Evolutionary conservation across 2,329 filamentous ascomycete genomes (phyloP).

Genomic region (Beauveria rudraprayagi): DNA sequence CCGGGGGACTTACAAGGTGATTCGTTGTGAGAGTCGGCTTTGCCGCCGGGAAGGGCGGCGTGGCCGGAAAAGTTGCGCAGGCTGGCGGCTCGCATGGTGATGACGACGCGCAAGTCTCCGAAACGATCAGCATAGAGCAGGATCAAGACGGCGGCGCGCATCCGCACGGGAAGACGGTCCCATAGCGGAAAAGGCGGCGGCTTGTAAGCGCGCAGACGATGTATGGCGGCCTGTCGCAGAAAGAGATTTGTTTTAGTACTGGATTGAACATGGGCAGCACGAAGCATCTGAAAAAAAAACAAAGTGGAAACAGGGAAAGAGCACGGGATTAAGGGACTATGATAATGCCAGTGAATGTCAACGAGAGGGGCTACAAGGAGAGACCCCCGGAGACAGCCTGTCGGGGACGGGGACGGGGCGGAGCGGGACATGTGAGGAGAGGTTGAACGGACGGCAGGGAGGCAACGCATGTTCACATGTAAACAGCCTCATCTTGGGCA

Average conservation of each 20-base stretch:
- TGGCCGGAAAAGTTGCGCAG: constrained; percentile 70
- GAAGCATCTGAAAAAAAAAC: neutral
- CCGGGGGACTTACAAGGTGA: constrained; percentile 44
- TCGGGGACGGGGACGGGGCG: neutral
- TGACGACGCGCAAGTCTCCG: constrained; percentile 67
- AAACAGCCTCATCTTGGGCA: neutral
- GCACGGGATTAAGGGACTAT: neutral
- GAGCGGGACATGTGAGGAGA: neutral
- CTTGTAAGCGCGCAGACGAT: constrained; percentile 51
- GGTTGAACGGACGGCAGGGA: neutral
- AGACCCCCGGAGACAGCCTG: neutral
- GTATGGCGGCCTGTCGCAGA: constrained; percentile 44
- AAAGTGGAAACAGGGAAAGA: neutral
- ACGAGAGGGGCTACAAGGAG: neutral
- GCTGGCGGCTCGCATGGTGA: constrained; percentile 59
- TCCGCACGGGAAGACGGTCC: constrained; percentile 52
- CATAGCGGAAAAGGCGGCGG: constrained; percentile 54
- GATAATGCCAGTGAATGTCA: neutral
- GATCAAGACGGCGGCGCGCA: constrained; percentile 79
- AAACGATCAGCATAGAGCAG: constrained; percentile 77
- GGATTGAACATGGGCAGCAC: constrained; percentile 7
- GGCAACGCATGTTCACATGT: neutral
- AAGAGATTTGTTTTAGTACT: constrained; percentile 12
- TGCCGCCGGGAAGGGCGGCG: constrained; percentile 78
- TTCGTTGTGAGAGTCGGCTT: constrained; percentile 50